phyloP scores from a whole-genome alignment of 805 yeast genomes.

The Candida vaughaniae region DNA sequence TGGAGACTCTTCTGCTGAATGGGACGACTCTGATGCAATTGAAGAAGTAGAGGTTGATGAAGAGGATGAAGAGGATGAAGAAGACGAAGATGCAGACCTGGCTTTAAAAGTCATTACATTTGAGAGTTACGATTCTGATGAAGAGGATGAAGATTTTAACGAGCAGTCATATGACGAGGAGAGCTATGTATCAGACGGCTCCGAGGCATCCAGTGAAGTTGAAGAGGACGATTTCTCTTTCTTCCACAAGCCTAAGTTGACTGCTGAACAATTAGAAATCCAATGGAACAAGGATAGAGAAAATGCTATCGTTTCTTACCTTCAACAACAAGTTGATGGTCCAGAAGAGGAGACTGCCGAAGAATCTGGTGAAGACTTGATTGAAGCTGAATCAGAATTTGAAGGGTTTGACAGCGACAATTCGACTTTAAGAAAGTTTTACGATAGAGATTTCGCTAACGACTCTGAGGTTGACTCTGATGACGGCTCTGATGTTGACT shows the following conservation, averaged over 20 bases:
- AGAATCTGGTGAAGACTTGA: background rate
- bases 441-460: background rate
- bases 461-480: conserved; percentile 3
- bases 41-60: conserved; percentile 2
- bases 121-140: background rate
- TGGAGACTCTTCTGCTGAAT: conserved; percentile 2
- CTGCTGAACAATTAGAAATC: too few relatives aligned
- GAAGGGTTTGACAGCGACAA: background rate
- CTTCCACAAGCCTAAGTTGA: too few relatives aligned
- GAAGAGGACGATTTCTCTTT: too few relatives aligned
- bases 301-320: background rate
- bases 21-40: conserved; percentile 2
- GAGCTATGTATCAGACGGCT: too few relatives aligned
- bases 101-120: background rate
- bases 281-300: conserved; percentile 1
- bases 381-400: background rate
- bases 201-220: too few relatives aligned
- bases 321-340: too few relatives aligned
- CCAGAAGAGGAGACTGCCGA: too few relatives aligned
- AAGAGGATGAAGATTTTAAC: background rate
- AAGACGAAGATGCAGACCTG: conserved; percentile 6
- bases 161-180: too few relatives aligned
- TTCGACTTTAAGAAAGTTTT: too few relatives aligned
- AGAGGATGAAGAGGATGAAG: conserved; percentile 1
- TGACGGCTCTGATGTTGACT: conserved; percentile 3